Evolutionary conservation across 75 land plant species (phyloP), one percentile per base, ranked within the genome.

Genomic region (Selaginella tamariscina): DNA sequence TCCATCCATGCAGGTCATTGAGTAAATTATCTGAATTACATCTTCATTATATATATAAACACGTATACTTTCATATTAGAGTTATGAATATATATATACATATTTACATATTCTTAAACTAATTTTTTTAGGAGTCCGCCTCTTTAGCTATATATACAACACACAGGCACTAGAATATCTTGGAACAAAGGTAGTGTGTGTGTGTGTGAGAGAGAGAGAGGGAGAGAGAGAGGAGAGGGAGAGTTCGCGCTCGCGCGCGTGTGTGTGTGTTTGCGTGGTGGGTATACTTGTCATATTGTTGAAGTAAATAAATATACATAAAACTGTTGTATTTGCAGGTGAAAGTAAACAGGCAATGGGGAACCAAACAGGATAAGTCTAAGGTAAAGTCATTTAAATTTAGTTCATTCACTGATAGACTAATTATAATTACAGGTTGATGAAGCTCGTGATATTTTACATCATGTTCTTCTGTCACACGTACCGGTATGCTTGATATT

Each of bases 1-100:
- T 56, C 91, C 98, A 64, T 93, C 98, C 29, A 72, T 92, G 49
- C 90, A 92, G 86, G 97, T 84, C n/a, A n/a, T n/a, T n/a, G n/a
- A n/a, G n/a, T n/a, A n/a, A n/a, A n/a, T n/a, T n/a, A n/a, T n/a
- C n/a, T n/a, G n/a, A n/a, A n/a, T n/a, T n/a, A n/a, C n/a, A n/a
- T n/a, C n/a, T n/a, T n/a, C n/a, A n/a, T n/a, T n/a, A n/a, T n/a
- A n/a, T n/a, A n/a, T n/a, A n/a, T n/a, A n/a, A n/a, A n/a, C n/a
- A n/a, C n/a, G n/a, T n/a, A n/a, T n/a, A n/a, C n/a, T n/a, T n/a
- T n/a, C n/a, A n/a, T n/a, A n/a, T n/a, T n/a, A n/a, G n/a, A n/a
- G n/a, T n/a, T n/a, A n/a, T n/a, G n/a, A n/a, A n/a, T n/a, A n/a
- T n/a, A n/a, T n/a, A n/a, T n/a, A n/a, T n/a, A n/a, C n/a, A n/a